Evolutionary conservation across 352 stramenopile genomes (phyloP).

Genomic region (Phytophthora fragariaefolia): DNA sequence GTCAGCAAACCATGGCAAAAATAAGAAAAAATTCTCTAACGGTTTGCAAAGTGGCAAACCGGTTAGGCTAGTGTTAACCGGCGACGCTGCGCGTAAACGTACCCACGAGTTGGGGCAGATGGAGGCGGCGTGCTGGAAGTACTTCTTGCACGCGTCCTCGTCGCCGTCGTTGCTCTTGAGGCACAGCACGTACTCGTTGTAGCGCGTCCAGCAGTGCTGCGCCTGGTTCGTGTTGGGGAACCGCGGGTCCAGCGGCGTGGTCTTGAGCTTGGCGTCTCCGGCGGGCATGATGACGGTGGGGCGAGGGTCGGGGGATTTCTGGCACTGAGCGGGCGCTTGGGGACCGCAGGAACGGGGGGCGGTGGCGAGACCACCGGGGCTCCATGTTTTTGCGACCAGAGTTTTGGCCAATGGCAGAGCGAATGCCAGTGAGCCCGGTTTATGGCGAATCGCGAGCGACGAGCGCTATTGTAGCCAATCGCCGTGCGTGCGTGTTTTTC

Average conservation of each 20-base stretch:
- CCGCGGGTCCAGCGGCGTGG: conserved; percentile 83
- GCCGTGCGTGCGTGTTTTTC: background rate
- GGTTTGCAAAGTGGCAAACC: no score
- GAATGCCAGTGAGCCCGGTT: background rate
- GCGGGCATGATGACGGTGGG: conserved; percentile 47
- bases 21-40: background rate
- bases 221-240: conserved; percentile 91
- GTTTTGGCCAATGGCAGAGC: conserved; percentile 39
- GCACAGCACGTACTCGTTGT: conserved; percentile 98
- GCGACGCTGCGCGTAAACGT: conserved; percentile 23
- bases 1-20: conserved; percentile 10
- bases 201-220: conserved; percentile 92
- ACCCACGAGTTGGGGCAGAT: conserved; percentile 85
- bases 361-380: conserved; percentile 34
- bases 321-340: conserved; percentile 32
- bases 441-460: background rate
- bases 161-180: conserved; percentile 95
- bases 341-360: conserved; percentile 36
- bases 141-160: conserved; percentile 91
- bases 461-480: conserved; percentile 17
- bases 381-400: conserved; percentile 52
- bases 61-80: background rate
- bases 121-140: conserved; percentile 72
- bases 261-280: conserved; percentile 69
- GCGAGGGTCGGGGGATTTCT: conserved; percentile 22